Percentiles rank a stretch among this genome's conserved stretches.
Conservation (phyloP, 2,329 filamentous ascomycete genomes). For the Aspergillus floridensis region DNA sequence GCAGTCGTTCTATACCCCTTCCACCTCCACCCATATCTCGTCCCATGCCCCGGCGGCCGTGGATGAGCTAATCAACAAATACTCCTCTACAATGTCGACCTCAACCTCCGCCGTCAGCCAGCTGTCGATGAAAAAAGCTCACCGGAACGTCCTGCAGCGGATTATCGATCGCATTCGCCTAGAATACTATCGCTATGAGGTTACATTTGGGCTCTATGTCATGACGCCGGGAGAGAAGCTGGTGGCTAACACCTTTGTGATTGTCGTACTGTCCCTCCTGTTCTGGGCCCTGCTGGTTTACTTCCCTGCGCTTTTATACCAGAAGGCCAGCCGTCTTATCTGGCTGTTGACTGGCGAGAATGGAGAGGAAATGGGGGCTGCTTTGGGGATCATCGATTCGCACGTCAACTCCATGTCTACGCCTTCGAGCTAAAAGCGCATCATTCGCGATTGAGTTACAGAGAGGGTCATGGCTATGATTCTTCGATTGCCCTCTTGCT, state of each 20-base stretch:
- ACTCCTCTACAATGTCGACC: constrained; percentile 29
- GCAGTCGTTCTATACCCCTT: constrained; percentile 35
- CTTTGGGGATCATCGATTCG: constrained; percentile 28
- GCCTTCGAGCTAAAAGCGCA: constrained; percentile 16
- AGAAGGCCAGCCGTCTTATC: constrained; percentile 34
- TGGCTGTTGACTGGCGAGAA: constrained; percentile 41
- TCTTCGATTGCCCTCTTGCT: constrained; percentile 1
- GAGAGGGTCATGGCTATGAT: constrained; percentile 6
- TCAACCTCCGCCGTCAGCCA: constrained; percentile 13
- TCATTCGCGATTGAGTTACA: constrained; percentile 2
- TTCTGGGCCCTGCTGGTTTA: constrained; percentile 39
- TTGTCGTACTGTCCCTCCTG: constrained; percentile 35
- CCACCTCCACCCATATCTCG: constrained; percentile 29
- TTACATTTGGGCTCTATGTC: constrained; percentile 46
- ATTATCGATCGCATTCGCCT: constrained; percentile 36
- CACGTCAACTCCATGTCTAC: constrained; percentile 17
- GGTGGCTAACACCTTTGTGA: constrained; percentile 41
- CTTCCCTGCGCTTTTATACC: constrained; percentile 37
- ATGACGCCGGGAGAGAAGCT: constrained; percentile 46
- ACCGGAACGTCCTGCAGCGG: constrained; percentile 29
- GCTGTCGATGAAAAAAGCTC: constrained; percentile 14
- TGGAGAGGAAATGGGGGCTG: constrained; percentile 27
- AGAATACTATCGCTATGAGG: constrained; percentile 48
- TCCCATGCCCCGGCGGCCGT: constrained; percentile 31
- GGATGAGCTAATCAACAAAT: constrained; percentile 35